A percentile compares a stretch with the other conserved stretches of the same genome.
Evolutionary conservation across 1,284 basidiomycete species (phyloP).

Genomic region (Blastosporella zonata): DNA sequence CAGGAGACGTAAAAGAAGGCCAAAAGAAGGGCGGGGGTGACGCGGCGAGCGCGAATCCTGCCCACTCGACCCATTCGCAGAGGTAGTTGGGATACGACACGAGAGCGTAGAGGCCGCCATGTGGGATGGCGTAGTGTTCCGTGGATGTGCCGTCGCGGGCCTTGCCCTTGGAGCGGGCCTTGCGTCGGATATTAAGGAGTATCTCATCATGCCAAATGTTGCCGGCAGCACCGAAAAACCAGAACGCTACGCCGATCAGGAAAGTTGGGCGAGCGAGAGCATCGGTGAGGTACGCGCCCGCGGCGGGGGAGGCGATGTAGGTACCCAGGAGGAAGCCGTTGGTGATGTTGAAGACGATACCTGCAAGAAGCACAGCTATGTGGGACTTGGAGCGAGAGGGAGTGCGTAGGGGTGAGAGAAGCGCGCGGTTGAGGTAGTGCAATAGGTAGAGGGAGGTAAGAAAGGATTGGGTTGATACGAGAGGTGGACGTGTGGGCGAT

Average conservation of each 20-base stretch:
- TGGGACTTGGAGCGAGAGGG: constrained; percentile 81
- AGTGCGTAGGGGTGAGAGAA: constrained; percentile 80
- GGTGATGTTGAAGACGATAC: constrained; percentile 64
- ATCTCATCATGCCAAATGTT: constrained; percentile 91
- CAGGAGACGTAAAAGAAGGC: neutral
- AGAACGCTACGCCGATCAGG: constrained; percentile 61
- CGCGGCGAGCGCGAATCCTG: constrained; percentile 73
- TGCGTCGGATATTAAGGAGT: constrained; percentile 60
- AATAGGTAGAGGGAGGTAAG: constrained; percentile 62
- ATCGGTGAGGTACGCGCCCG: constrained; percentile 30
- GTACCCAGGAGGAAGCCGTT: constrained; percentile 74
- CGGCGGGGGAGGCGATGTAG: constrained; percentile 59
- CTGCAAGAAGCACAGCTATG: constrained; percentile 59
- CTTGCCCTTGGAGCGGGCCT: constrained; percentile 32
- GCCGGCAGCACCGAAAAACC: constrained; percentile 69
- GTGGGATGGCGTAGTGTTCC: constrained; percentile 78
- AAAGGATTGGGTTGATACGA: constrained; percentile 44
- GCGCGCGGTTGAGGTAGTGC: constrained; percentile 84
- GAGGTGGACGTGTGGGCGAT: constrained; percentile 30
- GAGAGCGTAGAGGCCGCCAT: constrained; percentile 39
- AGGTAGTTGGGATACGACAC: constrained; percentile 81
- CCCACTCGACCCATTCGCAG: constrained; percentile 90
- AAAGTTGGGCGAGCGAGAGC: constrained; percentile 43
- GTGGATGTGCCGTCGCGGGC: constrained; percentile 15
- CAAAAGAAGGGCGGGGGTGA: constrained; percentile 28